Evolutionary conservation across 768 basidiomycete species (phyloP).

Genomic region (Rhizopogon roseolus): DNA sequence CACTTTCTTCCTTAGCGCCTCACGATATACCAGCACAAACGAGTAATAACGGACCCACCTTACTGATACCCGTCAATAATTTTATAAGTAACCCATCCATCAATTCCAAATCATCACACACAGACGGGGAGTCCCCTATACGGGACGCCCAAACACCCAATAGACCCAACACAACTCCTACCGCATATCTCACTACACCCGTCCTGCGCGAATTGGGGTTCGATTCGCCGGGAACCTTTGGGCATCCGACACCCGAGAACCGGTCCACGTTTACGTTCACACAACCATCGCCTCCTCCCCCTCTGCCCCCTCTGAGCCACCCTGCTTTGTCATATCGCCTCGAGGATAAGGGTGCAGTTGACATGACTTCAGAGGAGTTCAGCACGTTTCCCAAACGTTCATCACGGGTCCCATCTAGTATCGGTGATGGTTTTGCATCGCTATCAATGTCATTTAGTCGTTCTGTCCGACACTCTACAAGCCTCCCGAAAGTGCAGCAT

Average conservation of each 20-base stretch:
- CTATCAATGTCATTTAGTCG: conserved; percentile 21
- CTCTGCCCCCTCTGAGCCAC: conserved; percentile 51
- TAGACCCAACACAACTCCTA: conserved; percentile 11
- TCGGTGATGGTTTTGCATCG: conserved; percentile 16
- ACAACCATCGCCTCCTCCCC: conserved; percentile 38
- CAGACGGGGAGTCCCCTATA: conserved; percentile 22
- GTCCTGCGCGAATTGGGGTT: conserved; percentile 13
- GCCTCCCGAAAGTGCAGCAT: conserved; percentile 22
- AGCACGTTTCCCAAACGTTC: conserved; percentile 17
- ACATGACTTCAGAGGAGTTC: conserved; percentile 12
- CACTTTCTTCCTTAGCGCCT: conserved; percentile 8
- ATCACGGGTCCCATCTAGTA: conserved; percentile 2
- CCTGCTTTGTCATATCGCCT: conserved; percentile 21
- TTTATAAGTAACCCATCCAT: conserved; percentile 2
- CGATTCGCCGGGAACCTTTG: conserved; percentile 39
- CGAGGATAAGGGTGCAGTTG: conserved; percentile 7
- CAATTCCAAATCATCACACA: conserved; percentile 27
- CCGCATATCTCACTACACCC: conserved; percentile 21
- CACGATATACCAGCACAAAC: conserved; percentile 1
- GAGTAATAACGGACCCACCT: neutral
- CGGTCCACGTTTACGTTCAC: conserved; percentile 16
- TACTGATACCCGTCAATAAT: neutral
- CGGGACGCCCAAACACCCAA: conserved; percentile 22
- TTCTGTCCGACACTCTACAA: conserved; percentile 22
- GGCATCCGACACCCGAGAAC: conserved; percentile 30